Evolutionary conservation across 1,284 basidiomycete species (phyloP).

Genomic region (Trichosporon coremiiforme): DNA sequence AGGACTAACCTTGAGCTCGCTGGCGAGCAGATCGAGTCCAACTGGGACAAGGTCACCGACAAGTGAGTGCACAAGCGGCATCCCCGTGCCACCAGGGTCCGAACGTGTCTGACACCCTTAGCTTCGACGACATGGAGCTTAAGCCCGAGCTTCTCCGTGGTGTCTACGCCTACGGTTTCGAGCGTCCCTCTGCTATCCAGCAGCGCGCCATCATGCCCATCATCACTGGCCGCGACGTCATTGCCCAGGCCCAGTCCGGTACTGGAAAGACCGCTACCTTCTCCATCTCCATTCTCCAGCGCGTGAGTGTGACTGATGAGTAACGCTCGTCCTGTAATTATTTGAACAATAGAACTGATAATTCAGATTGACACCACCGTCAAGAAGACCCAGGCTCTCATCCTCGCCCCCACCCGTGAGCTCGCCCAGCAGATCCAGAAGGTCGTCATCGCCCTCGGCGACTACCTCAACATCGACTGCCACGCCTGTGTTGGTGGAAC

Average conservation of each 20-base stretch:
- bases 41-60: constrained; percentile 95
- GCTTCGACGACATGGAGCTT: constrained; percentile 97
- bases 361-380: constrained; percentile 70
- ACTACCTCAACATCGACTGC: constrained; percentile 90
- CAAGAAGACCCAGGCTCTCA: constrained; percentile 86
- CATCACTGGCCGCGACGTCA: constrained; percentile 84
- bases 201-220: constrained; percentile 89
- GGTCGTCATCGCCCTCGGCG: constrained; percentile 85
- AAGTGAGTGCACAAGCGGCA: constrained; percentile 61
- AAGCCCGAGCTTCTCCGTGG: constrained; percentile 89
- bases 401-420: constrained; percentile 91
- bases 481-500: constrained; percentile 88
- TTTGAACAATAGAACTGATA: constrained; percentile 14
- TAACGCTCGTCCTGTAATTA: not conserved
- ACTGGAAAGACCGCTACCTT: constrained; percentile 99
- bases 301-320: constrained; percentile 33
- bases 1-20: constrained; percentile 68
- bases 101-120: constrained; percentile 48
- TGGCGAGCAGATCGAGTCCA: constrained; percentile 90
- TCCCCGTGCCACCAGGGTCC: not conserved
- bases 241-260: constrained; percentile 92
- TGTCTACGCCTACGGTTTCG: constrained; percentile 94
- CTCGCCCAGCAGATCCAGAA: constrained; percentile 95
- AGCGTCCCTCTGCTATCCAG: constrained; percentile 88
- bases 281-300: constrained; percentile 83